Base-by-base conservation (phyloP, 768 basidiomycete species). In the Amanita pseudoporphyria region DNA sequence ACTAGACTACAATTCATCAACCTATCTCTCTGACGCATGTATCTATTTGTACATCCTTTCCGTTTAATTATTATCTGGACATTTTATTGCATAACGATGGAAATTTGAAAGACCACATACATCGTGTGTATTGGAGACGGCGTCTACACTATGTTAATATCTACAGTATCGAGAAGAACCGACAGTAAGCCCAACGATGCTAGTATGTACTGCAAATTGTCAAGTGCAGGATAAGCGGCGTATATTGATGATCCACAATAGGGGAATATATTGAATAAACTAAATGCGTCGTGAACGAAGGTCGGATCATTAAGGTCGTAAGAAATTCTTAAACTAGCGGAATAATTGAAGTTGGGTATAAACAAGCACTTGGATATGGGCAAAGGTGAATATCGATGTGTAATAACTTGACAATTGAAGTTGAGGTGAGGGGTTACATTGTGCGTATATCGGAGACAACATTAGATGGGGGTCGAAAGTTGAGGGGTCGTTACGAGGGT, bases 401-500 rank as follows among this genome's bases (percentile, higher is more conserved):
- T 38, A 32, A 49, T 32, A 49, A 30, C 28, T 30, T 18, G 14
- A 22, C 35, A 28, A 28, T 28, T 7, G 26, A 7, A 28, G 13
- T 21, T 32, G 48, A 32, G 13, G 18, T 35, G 26, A 42, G 9
- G 26, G 26, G 21, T 30, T 22, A 39, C n/a, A 39, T 40, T 40
- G 31, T n/a, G 24, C 30, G 28, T 9, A 6, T 10, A 33, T 16
- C 31, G 19, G 45, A 43, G 22, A 12, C 22, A 36, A 14, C 45
- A 36, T 9, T 47, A 35, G 22, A 7, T 28, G 26, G 32, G 12
- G 16, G n/a, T 9, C 32, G 22, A 10, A 19, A 47, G 21, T 2
- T 24, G n/a, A 14, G n/a, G 13, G 28, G 22, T 19, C 32, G 53
- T 67, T 58, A 69, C 55, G 68, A 69, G 44, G 66, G 62, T 18